Evolutionary conservation across 2,329 filamentous ascomycete species (phyloP).

Genomic region (Pseudocercospora fijiensis): DNA sequence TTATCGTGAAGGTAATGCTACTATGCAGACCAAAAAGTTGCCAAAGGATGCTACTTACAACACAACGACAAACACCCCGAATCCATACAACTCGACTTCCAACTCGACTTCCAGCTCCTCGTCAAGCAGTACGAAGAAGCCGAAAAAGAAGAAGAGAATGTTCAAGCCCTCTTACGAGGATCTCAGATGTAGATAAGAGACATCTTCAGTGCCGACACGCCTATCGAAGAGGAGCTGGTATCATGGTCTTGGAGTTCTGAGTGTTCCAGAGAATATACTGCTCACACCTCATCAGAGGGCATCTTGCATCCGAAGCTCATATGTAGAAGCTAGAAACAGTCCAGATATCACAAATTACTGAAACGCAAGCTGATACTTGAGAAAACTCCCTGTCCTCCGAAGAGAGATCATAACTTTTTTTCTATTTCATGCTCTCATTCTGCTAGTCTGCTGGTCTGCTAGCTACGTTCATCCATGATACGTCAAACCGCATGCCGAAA

Average conservation of each 20-base stretch:
- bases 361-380: neutral
- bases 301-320: neutral
- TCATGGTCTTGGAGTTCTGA: no score
- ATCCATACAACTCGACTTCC: slow-evolving; percentile 14
- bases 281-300: no score
- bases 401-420: slow-evolving; percentile 12
- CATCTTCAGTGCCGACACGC: neutral
- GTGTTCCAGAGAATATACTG: no score
- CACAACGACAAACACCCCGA: slow-evolving; percentile 25
- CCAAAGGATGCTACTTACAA: slow-evolving; percentile 48
- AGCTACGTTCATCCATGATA: slow-evolving; percentile 16
- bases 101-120: slow-evolving; percentile 1
- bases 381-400: neutral
- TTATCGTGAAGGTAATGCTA: slow-evolving; percentile 46
- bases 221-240: no score
- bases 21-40: slow-evolving; percentile 48
- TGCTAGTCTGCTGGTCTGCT: slow-evolving; percentile 13
- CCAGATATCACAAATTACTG: neutral
- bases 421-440: slow-evolving; percentile 17
- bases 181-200: neutral
- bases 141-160: slow-evolving; percentile 15
- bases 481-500: slow-evolving; percentile 1
- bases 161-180: slow-evolving; percentile 15
- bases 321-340: neutral
- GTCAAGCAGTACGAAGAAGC: neutral